A percentile compares a stretch with the other conserved stretches of the same genome.
These are phyloP conservation scores for Lagenidium giganteum DNA, from an alignment of 352 stramenopile species.

Conservation along the genomic window DNA sequence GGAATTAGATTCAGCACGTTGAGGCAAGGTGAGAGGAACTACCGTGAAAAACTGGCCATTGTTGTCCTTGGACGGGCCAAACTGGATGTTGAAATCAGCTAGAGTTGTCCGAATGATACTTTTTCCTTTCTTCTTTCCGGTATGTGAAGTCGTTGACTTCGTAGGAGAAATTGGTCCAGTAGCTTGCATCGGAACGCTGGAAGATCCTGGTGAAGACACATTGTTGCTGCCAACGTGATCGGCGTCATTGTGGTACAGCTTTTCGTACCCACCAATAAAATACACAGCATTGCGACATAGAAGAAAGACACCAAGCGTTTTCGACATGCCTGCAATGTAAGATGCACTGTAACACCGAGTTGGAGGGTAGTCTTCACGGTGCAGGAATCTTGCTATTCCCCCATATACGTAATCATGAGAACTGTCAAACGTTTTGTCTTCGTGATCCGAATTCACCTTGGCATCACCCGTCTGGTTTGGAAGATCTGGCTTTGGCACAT, in stretches of 20 bases:
- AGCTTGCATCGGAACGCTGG: too few relatives aligned
- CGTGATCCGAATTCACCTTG: slow-evolving; percentile 12
- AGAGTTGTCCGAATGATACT: slow-evolving; percentile 29
- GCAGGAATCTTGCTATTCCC: slow-evolving; percentile 53
- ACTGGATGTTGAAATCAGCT: slow-evolving; percentile 31
- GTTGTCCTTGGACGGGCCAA: slow-evolving; percentile 25
- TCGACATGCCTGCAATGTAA: slow-evolving; percentile 57
- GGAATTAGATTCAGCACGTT: too few relatives aligned
- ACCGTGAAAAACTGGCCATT: slow-evolving; percentile 33
- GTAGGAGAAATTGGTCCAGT: neutral
- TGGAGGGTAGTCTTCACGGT: slow-evolving; percentile 57
- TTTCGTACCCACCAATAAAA: slow-evolving; percentile 64
- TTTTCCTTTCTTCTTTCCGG: slow-evolving; percentile 32
- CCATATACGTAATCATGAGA: slow-evolving; percentile 53
- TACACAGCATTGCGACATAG: slow-evolving; percentile 50
- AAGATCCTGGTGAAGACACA: neutral
- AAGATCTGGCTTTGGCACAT: neutral
- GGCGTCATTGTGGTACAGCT: slow-evolving; percentile 27
- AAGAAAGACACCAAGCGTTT: slow-evolving; percentile 46
- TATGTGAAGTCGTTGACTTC: neutral
- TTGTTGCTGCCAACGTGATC: neutral
- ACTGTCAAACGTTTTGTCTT: slow-evolving; percentile 30
- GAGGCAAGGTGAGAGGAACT: too few relatives aligned
- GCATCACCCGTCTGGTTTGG: neutral
- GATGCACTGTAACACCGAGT: slow-evolving; percentile 49